A percentile compares a stretch with the other conserved stretches of the same genome.
phyloP scores from a whole-genome alignment of 176 grass and related monocot genomes.

The Typha latifolia region DNA sequence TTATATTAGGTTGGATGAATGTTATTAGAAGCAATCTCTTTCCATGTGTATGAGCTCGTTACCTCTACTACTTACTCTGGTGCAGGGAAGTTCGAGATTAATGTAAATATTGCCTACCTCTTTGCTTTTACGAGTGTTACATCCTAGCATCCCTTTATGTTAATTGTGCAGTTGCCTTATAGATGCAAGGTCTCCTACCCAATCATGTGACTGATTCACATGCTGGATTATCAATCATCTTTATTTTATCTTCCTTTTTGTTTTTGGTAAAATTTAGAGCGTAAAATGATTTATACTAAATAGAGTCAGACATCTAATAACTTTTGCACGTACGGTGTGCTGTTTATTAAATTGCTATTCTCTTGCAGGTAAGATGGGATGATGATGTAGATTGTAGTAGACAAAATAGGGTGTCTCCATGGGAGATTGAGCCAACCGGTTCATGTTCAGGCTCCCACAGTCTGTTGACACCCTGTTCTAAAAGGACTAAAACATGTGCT shows the following conservation, averaged over 20 bases:
- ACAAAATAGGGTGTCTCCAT: slow-evolving; percentile 70
- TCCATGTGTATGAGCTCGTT: background rate
- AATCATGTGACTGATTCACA: background rate
- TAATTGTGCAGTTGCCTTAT: background rate
- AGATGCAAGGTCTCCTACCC: background rate
- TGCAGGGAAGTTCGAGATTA: background rate
- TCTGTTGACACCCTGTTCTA: slow-evolving; percentile 31
- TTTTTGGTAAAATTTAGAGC: background rate
- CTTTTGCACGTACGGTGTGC: background rate
- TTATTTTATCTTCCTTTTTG: slow-evolving; percentile 8
- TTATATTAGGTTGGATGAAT: background rate
- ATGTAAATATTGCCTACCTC: background rate
- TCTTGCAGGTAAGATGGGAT: slow-evolving; percentile 75
- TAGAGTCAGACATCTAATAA: background rate
- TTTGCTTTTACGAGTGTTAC: background rate
- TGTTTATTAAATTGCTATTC: slow-evolving; percentile 14
- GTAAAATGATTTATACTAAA: slow-evolving; percentile 8
- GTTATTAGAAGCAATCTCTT: background rate
- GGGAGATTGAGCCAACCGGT: slow-evolving; percentile 75
- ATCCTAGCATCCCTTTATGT: background rate
- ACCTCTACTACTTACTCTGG: background rate
- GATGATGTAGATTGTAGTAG: slow-evolving; percentile 38
- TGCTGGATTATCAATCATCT: background rate
- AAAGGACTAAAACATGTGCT: slow-evolving; percentile 59
- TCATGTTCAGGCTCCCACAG: slow-evolving; percentile 40